Base-by-base conservation (phyloP, 257 asterid species). In the Plectranthus barbatus region DNA sequence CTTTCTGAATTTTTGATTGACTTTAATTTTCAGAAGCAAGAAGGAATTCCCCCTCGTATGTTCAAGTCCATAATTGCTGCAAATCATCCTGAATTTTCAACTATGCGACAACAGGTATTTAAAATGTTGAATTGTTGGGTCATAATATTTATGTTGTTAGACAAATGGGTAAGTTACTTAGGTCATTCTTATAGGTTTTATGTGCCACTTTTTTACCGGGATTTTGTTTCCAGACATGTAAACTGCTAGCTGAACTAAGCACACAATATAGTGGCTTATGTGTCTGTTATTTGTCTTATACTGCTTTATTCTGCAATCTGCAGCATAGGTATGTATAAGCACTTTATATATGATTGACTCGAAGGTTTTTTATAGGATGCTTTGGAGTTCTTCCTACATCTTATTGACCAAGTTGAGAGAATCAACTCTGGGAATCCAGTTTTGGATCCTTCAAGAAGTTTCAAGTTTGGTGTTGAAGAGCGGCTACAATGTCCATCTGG, bases 51-150 rank as follows among this genome's bases (percentile, higher is more conserved):
- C 72, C 99, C 99, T 45, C 96, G 94, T 53, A 93, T 93, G 97
- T 87, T 93, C 90, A 93, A 93, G 81, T 89, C 97, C 5, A 84
- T 90, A 9, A 89, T 93, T 78, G 99, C 99, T 66, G 97, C 99
- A 68, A 93, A 89, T 41, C 99, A 93, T 61, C 95, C 97, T 70
- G 99, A 93, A 71, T 93, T 93, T 80, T 93, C 97, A 44, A 89
- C 95, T 19, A 90, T 87, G 96, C 81, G 97, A 73, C 99, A 93
- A 67, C 99, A 93, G 99, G 99, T 86, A 71, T 37, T 55, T 69
- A 49, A 56, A 63, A 66, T 49, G 36, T 65, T 15, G 50, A 66
- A 55, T 41, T 65, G 41, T 62, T 62, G 13, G 26, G 49, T 72
- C 33, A 56, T 50, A 23, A 15, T 11, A 31, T 48, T 58, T 53